These are phyloP conservation scores for Corchorus capsularis DNA, from an alignment of 345 rosid genomes.

Conservation along the genomic window DNA sequence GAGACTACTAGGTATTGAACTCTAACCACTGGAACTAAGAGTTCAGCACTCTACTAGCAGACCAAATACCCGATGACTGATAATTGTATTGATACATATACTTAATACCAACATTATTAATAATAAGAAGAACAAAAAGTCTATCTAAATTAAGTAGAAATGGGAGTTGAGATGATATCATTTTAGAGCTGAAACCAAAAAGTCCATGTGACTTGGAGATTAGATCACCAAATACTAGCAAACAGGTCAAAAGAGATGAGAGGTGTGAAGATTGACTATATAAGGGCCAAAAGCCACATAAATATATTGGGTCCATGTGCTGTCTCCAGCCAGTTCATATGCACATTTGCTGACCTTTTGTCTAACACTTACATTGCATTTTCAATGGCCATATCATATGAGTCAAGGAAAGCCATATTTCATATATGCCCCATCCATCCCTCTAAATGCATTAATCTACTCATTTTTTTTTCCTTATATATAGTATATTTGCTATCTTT, in stretches of 20 bases:
- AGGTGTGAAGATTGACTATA: background rate
- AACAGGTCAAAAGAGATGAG: background rate
- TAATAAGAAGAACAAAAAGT: too few species aligned
- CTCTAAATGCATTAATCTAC: background rate
- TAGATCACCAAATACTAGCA: background rate
- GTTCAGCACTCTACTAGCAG: too few species aligned
- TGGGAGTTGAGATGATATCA: too few species aligned
- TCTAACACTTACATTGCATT: background rate
- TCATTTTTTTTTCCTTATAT: background rate
- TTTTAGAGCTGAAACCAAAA: too few species aligned
- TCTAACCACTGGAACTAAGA: too few species aligned
- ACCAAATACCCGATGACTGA: too few species aligned
- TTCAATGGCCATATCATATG: background rate
- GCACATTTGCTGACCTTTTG: background rate
- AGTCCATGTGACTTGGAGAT: too few species aligned
- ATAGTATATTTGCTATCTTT: background rate
- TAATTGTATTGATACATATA: too few species aligned
- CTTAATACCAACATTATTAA: too few species aligned
- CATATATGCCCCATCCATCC: background rate
- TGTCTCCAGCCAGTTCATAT: background rate
- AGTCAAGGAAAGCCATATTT: background rate
- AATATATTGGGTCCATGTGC: background rate
- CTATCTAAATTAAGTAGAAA: too few species aligned
- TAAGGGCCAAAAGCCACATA: background rate
- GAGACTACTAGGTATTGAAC: too few species aligned